Evolutionary conservation across 345 rosid genomes (phyloP).

Genomic region (Trapa incisa): DNA sequence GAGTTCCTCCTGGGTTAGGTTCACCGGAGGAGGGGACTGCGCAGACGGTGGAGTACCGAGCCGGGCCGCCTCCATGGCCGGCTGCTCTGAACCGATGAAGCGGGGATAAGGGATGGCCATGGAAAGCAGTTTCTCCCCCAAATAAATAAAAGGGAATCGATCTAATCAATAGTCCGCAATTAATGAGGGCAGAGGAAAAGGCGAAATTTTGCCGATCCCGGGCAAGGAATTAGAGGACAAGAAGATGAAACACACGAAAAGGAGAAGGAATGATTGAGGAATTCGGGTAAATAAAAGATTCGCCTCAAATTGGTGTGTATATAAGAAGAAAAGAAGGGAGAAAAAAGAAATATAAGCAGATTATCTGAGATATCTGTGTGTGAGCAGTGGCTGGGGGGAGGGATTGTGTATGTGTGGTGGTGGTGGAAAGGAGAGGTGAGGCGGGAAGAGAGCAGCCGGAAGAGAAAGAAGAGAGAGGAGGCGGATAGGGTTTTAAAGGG

Average conservation of each 20-base stretch:
- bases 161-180: not conserved
- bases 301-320: not conserved
- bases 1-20: conserved; percentile 61
- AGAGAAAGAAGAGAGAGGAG: not conserved
- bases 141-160: not conserved
- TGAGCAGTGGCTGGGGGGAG: not conserved
- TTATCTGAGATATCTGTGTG: not conserved
- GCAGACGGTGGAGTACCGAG: conserved; percentile 3
- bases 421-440: not conserved
- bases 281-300: no score
- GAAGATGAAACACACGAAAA: not conserved
- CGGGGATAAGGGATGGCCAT: conserved; percentile 48
- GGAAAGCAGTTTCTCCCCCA: not conserved
- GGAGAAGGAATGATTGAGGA: not conserved
- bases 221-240: conserved; percentile 6
- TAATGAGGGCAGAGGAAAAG: not conserved
- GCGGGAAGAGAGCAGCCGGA: not conserved
- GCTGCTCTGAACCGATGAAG: conserved; percentile 22
- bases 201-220: not conserved
- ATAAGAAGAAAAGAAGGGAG: not conserved
- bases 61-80: conserved; percentile 21
- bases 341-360: not conserved
- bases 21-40: conserved; percentile 14
- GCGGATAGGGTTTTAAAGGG: not conserved
- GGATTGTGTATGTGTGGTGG: conserved; percentile 12